Evolutionary conservation across 345 rosid species (phyloP).

Genomic region (Punica granatum): DNA sequence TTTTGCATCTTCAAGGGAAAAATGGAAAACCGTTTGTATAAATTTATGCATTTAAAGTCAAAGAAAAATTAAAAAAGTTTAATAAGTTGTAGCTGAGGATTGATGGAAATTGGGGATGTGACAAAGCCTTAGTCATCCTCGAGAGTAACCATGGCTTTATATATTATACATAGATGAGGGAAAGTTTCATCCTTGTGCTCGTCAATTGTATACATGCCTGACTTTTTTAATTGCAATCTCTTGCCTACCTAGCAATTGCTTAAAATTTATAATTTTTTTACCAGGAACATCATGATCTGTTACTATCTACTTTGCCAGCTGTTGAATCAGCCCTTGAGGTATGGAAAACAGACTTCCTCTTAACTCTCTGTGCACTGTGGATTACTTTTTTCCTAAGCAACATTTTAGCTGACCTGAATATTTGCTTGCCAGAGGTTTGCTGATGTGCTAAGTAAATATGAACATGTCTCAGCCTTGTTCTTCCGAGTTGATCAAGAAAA

Average conservation of each 20-base stretch:
- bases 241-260: neutral
- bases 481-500: slow-evolving; percentile 80
- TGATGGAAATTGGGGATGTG: neutral
- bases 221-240: neutral
- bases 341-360: slow-evolving; percentile 11
- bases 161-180: neutral
- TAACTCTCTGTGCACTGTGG: neutral
- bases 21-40: no score
- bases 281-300: slow-evolving; percentile 91
- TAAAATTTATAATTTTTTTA: slow-evolving; percentile 5
- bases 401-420: slow-evolving; percentile 9
- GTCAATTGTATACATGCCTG: neutral
- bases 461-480: slow-evolving; percentile 55
- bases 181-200: neutral
- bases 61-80: no score
- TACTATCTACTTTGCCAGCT: slow-evolving; percentile 67
- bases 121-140: neutral
- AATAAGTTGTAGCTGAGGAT: neutral
- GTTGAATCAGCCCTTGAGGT: slow-evolving; percentile 82
- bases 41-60: no score
- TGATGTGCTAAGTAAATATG: slow-evolving; percentile 62
- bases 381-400: slow-evolving; percentile 8
- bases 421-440: slow-evolving; percentile 60
- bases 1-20: neutral
- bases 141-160: neutral